A percentile compares a stretch with the other conserved stretches of the same genome.
Conservation (phyloP, 148 eudicot genomes). For the Pouteria glomerata region DNA sequence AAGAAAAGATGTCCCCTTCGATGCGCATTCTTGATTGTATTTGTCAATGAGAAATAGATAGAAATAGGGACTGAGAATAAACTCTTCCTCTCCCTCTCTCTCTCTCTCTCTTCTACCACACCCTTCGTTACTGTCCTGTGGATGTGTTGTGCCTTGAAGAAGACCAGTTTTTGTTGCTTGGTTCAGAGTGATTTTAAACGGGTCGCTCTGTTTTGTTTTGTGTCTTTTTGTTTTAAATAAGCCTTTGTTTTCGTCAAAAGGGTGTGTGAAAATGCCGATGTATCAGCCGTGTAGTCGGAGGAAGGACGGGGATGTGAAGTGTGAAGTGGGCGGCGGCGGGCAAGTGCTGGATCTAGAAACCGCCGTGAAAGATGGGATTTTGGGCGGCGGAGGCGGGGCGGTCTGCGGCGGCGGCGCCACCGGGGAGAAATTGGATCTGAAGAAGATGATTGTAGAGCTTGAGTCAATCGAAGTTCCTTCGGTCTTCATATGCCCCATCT, state of each 20-base stretch:
- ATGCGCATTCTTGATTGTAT: constrained; percentile 28
- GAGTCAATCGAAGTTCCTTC: constrained; percentile 55
- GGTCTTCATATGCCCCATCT: constrained; percentile 84
- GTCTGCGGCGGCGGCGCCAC: constrained; percentile 10
- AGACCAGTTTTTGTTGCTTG: neutral
- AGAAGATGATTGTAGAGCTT: constrained; percentile 70
- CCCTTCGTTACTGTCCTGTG: constrained; percentile 14
- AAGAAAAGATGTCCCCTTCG: constrained; percentile 27
- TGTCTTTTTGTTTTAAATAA: neutral
- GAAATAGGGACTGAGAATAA: constrained; percentile 7
- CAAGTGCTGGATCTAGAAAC: constrained; percentile 69
- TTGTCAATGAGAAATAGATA: constrained; percentile 8
- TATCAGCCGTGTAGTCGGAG: constrained; percentile 29
- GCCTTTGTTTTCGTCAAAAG: neutral
- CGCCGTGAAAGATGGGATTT: constrained; percentile 73
- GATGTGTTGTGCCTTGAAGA: constrained; percentile 10
- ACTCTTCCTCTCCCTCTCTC: neutral
- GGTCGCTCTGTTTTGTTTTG: neutral
- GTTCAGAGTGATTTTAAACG: neutral
- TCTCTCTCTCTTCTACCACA: constrained; percentile 11
- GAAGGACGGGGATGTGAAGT: constrained; percentile 16
- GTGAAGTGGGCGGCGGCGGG: constrained; percentile 53
- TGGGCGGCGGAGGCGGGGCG: constrained; percentile 27
- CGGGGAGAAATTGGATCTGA: constrained; percentile 58
- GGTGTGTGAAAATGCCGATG: constrained; percentile 44